A percentile compares a stretch with the other conserved stretches of the same genome.
These are phyloP conservation scores for Hypoxylon sp. DNA, from an alignment of 2,329 filamentous ascomycete genomes.

Conservation along the genomic window DNA sequence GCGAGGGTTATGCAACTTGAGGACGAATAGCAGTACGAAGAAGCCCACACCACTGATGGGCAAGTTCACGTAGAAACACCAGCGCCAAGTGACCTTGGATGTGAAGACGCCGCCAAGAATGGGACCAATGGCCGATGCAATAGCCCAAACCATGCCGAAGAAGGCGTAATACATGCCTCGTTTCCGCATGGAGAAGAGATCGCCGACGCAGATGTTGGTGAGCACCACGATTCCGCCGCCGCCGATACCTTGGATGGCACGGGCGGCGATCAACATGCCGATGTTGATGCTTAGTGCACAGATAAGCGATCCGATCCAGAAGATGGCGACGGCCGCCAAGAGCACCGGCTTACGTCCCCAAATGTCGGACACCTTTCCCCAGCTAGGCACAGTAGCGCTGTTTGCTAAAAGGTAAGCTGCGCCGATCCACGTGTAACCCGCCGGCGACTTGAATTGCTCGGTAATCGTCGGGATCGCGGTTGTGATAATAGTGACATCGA, in stretches of 20 bases:
- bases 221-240: constrained; percentile 72
- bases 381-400: constrained; percentile 76
- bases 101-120: constrained; percentile 79
- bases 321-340: constrained; percentile 65
- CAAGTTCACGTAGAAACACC: constrained; percentile 79
- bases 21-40: constrained; percentile 69
- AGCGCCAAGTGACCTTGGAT: constrained; percentile 73
- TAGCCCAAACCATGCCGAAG: constrained; percentile 72
- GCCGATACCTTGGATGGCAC: constrained; percentile 71
- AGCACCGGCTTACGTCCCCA: constrained; percentile 71
- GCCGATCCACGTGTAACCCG: constrained; percentile 84
- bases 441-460: constrained; percentile 73
- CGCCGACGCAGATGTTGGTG: constrained; percentile 71
- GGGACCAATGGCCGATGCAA: constrained; percentile 76
- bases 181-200: constrained; percentile 68
- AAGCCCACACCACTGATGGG: constrained; percentile 64
- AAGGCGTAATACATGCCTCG: constrained; percentile 68
- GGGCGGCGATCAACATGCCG: constrained; percentile 67
- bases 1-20: constrained; percentile 77
- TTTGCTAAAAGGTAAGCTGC: constrained; percentile 80
- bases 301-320: constrained; percentile 69
- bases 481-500: constrained; percentile 75
- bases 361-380: constrained; percentile 75
- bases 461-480: constrained; percentile 78
- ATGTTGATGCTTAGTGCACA: constrained; percentile 67